Evolutionary conservation across 2,329 filamentous ascomycete genomes (phyloP), one percentile per base, ranked within the genome.

Genomic region (Juglanconis oblonga): DNA sequence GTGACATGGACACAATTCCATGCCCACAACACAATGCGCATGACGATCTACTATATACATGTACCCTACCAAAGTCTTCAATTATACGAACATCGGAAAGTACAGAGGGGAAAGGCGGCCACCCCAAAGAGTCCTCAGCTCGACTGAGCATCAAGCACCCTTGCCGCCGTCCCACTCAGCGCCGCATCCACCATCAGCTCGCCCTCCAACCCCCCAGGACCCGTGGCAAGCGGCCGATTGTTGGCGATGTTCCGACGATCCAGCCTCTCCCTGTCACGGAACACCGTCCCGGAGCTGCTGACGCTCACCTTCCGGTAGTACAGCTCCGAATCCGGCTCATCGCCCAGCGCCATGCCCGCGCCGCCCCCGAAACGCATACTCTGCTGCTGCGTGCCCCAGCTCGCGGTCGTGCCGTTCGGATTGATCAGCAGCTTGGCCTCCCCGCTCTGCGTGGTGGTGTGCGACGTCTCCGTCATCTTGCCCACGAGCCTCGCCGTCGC

Each of bases 301-400:
- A 61, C 50, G 33, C 59, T 70, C 33, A 89, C 81, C 48, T 83
- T 76, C 24, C 87, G 77, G 57, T 72, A 75, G 70, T 89, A 91
- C 50, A 89, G 72, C 69, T 80, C 74, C 51, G 69, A 71, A 24
- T 66, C 67, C 2, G 65, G 55, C 31, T 61, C 56, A 40, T 65
- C 65, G 29, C 64, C 63, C 49, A 64, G 35, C 54, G 62, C 67
- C 1, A 63, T 65, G 3, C 63, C 66, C 4, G 65, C 62, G 31
- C 81, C 67, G 5, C 80, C 80, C 10, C 74, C 74, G 62, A 90
- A 84, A 4, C 66, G 69, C 62, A 88, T 82, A 1, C 74, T 71
- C 71, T 90, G 87, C 55, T 76, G 76, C 9, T 82, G 85, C 29
- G 72, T 77, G 4, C 87, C 87, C 52, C 73, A 81, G 31, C 82